A percentile compares a stretch with the other conserved stretches of the same genome.
These are phyloP conservation scores for Trichophyton rubrum DNA, from an alignment of 2,329 filamentous ascomycete species.

Conservation along the genomic window DNA sequence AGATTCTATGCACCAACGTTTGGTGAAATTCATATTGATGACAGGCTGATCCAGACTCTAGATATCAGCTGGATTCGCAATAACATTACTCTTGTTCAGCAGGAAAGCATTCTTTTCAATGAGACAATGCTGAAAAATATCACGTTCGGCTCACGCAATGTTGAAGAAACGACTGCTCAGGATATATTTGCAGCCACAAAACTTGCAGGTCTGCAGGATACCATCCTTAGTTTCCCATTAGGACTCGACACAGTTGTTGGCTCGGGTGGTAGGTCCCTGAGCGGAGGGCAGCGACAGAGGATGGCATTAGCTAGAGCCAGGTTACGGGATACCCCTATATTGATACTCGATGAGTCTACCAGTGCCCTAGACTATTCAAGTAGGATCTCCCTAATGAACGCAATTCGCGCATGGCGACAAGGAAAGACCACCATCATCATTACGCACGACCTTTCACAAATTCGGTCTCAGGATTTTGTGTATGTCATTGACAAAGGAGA, in stretches of 20 bases:
- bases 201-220: slow-evolving; percentile 56
- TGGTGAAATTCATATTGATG: slow-evolving; percentile 60
- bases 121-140: slow-evolving; percentile 71
- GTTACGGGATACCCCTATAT: slow-evolving; percentile 62
- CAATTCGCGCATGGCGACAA: slow-evolving; percentile 62
- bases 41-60: slow-evolving; percentile 46
- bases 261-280: slow-evolving; percentile 55
- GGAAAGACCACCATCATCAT: slow-evolving; percentile 85
- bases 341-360: slow-evolving; percentile 81
- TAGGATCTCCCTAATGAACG: slow-evolving; percentile 55
- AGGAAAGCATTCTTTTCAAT: slow-evolving; percentile 68
- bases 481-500: slow-evolving; percentile 62
- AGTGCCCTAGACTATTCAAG: slow-evolving; percentile 71
- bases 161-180: slow-evolving; percentile 37
- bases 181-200: slow-evolving; percentile 52
- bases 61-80: slow-evolving; percentile 60
- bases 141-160: slow-evolving; percentile 50
- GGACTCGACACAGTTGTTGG: slow-evolving; percentile 64
- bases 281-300: slow-evolving; percentile 74
- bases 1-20: slow-evolving; percentile 57
- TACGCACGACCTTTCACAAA: slow-evolving; percentile 76
- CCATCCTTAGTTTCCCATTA: slow-evolving; percentile 52
- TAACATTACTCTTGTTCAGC: slow-evolving; percentile 71
- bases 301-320: slow-evolving; percentile 68
- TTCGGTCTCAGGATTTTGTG: slow-evolving; percentile 58